These are phyloP conservation scores for Sordariomycetes sp. DNA, from an alignment of 2,329 filamentous ascomycete species.

Conservation along the genomic window DNA sequence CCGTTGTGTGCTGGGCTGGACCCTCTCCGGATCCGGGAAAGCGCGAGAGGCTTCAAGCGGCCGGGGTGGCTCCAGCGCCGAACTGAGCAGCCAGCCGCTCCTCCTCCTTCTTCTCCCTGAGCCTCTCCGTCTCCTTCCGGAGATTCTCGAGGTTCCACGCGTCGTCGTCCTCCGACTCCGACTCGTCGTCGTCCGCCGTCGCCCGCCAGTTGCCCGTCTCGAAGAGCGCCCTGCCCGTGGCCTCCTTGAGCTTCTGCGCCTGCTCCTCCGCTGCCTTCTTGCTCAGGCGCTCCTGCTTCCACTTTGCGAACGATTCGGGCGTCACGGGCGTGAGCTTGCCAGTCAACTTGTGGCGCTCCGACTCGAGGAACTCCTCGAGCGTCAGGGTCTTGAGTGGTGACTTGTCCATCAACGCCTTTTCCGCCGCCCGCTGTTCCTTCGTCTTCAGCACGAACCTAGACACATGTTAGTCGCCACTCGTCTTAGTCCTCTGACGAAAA, in stretches of 20 bases:
- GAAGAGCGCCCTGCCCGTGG: conserved; percentile 87
- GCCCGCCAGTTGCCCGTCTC: conserved; percentile 89
- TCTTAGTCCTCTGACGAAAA: neutral
- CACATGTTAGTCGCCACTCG: conserved; percentile 12
- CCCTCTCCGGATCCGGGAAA: neutral
- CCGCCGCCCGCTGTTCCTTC: conserved; percentile 87
- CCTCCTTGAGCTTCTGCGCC: conserved; percentile 83
- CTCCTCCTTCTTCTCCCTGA: conserved; percentile 64
- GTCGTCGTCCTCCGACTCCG: conserved; percentile 37
- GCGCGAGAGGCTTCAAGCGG: neutral
- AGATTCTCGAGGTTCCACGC: conserved; percentile 71
- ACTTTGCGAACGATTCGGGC: conserved; percentile 82
- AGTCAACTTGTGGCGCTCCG: conserved; percentile 87
- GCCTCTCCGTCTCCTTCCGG: conserved; percentile 69
- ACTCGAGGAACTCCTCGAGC: conserved; percentile 93
- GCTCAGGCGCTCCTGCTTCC: conserved; percentile 87
- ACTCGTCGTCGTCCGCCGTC: conserved; percentile 50
- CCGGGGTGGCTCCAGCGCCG: neutral
- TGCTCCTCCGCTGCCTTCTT: conserved; percentile 95
- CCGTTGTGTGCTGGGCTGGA: neutral
- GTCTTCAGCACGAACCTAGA: conserved; percentile 88
- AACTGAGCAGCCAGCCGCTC: conserved; percentile 27
- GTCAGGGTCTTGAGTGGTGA: conserved; percentile 89
- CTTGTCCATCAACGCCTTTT: conserved; percentile 94
- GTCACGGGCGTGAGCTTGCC: conserved; percentile 89